Conservation (phyloP, 495 filamentous ascomycete species). For the Podospora bellae-mahoneyi region DNA sequence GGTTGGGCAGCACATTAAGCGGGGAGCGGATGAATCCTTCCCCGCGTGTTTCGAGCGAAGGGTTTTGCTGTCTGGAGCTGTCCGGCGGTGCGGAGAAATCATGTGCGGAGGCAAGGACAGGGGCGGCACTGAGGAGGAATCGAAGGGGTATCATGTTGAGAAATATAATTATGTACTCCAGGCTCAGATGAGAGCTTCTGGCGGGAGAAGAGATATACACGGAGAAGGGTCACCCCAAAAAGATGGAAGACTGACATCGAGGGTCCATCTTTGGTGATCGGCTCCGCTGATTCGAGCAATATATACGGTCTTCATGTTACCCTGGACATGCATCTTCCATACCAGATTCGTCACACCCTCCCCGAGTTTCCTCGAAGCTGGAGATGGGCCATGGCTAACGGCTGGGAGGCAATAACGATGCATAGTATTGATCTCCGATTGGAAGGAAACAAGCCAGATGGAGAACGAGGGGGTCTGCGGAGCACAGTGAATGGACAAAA, state of each 20-base stretch:
- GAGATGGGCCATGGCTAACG: not conserved
- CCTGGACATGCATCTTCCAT: conserved; percentile 3
- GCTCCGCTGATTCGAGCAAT: not conserved
- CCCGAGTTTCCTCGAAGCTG: conserved; percentile 7
- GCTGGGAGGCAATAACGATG: not conserved
- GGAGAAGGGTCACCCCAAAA: not conserved
- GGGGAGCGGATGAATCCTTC: conserved; percentile 24
- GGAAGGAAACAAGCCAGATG: not conserved
- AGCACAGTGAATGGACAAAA: not conserved
- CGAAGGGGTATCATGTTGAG: conserved; percentile 17
- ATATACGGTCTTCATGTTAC: not conserved
- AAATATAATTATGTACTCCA: not conserved
- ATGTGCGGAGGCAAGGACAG: conserved; percentile 5
- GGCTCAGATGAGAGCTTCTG: not conserved
- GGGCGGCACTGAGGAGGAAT: conserved; percentile 8
- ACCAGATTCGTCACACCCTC: conserved; percentile 6
- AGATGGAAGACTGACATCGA: not conserved
- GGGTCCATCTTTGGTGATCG: not conserved
- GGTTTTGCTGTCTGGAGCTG: not conserved
- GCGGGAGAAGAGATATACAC: conserved; percentile 1
- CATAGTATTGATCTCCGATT: conserved; percentile 8
- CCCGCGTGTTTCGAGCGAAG: conserved; percentile 7
- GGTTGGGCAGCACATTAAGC: conserved; percentile 10
- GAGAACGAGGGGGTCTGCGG: not conserved
- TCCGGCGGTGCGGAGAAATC: not conserved